Evolutionary conservation across 2,329 filamentous ascomycete species (phyloP).

Genomic region (Lasiodiplodia hormozganensis): DNA sequence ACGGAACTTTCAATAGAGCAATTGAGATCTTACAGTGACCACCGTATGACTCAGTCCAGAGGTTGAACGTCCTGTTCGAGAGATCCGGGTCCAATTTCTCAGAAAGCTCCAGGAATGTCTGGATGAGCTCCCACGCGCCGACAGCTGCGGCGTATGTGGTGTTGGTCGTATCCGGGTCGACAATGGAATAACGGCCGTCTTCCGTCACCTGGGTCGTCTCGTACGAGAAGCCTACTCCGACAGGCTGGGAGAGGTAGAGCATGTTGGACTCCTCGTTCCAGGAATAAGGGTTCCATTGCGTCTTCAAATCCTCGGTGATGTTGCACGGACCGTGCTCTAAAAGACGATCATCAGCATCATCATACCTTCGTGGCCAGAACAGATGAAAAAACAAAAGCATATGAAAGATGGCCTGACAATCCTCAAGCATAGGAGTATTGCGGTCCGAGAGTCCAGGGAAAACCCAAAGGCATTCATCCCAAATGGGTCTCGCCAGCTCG

Average conservation of each 20-base stretch:
- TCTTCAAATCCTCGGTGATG: constrained; percentile 49
- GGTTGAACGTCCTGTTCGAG: constrained; percentile 52
- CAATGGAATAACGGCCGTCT: constrained; percentile 15
- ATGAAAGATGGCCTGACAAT: background rate
- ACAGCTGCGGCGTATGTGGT: constrained; percentile 46
- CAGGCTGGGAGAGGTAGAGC: constrained; percentile 49
- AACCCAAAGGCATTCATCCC: background rate
- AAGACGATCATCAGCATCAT: background rate
- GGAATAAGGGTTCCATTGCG: constrained; percentile 46
- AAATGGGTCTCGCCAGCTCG: background rate
- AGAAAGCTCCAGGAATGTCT: constrained; percentile 45
- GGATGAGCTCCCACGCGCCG: constrained; percentile 46
- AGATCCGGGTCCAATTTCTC: constrained; percentile 56
- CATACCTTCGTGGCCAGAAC: background rate
- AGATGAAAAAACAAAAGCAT: background rate
- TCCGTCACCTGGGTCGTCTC: constrained; percentile 35
- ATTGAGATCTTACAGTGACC: constrained; percentile 51
- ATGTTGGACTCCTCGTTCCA: constrained; percentile 50
- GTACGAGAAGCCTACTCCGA: constrained; percentile 51
- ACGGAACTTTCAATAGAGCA: background rate
- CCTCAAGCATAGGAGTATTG: background rate
- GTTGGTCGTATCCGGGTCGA: constrained; percentile 32
- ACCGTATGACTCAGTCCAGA: constrained; percentile 57
- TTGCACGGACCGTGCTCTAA: constrained; percentile 54
- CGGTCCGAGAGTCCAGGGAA: background rate